Evolutionary conservation across 202 grass and related monocot genomes (phyloP).

Genomic region (Setaria viridis): DNA sequence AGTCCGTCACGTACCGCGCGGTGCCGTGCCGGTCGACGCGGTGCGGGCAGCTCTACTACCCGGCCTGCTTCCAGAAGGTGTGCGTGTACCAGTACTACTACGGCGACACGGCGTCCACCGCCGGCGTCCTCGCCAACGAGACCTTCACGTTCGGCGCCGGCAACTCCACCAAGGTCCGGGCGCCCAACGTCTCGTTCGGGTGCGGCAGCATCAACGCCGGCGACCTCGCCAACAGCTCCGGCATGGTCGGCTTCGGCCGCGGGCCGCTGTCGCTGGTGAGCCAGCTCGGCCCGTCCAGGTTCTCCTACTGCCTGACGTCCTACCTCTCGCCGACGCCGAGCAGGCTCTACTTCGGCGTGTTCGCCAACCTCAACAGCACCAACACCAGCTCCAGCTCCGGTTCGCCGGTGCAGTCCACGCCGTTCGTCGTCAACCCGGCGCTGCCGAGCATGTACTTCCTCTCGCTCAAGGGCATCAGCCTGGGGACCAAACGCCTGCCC

Average conservation of each 20-base stretch:
- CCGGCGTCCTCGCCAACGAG: slow-evolving; percentile 62
- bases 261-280: slow-evolving; percentile 79
- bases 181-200: slow-evolving; percentile 63
- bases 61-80: slow-evolving; percentile 40
- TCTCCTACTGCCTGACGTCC: slow-evolving; percentile 94
- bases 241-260: slow-evolving; percentile 87
- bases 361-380: slow-evolving; percentile 44
- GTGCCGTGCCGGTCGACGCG: slow-evolving; percentile 33
- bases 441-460: slow-evolving; percentile 54
- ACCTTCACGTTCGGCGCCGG: slow-evolving; percentile 59
- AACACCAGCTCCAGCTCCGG: slow-evolving; percentile 43
- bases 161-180: slow-evolving; percentile 45
- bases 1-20: slow-evolving; percentile 43
- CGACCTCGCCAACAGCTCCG: slow-evolving; percentile 69
- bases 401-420: slow-evolving; percentile 44
- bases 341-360: slow-evolving; percentile 60
- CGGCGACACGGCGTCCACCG: slow-evolving; percentile 55
- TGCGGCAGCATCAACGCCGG: slow-evolving; percentile 84
- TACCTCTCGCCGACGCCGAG: slow-evolving; percentile 52
- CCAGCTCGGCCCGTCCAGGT: slow-evolving; percentile 62
- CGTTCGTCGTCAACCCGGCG: slow-evolving; percentile 54
- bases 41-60: slow-evolving; percentile 41
- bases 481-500: slow-evolving; percentile 30
- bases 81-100: slow-evolving; percentile 69
- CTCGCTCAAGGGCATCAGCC: slow-evolving; percentile 45